Evolutionary conservation across 306 rosid species (phyloP), one percentile per base, ranked within the genome.

Genomic region (Quercus gilva): DNA sequence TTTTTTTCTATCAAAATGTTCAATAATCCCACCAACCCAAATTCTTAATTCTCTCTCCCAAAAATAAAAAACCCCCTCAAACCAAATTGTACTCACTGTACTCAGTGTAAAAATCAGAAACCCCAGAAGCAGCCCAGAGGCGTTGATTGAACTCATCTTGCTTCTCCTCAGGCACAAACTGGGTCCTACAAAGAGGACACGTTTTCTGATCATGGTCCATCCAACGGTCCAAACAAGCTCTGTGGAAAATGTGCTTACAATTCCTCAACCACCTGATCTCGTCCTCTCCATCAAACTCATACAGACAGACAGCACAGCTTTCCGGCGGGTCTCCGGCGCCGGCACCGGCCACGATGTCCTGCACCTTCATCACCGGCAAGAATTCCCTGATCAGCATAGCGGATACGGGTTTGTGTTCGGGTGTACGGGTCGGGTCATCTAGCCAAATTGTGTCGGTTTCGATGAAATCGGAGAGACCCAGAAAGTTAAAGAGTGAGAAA

Each of bases 201-300:
- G 97, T 92, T 20, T 85, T 91, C 87, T 92, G 98, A 74, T 94
- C 97, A 19, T 88, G 98, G 73, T 94, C 97, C 86, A 94, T 88
- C 98, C 98, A 94, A 79, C 98, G 92, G 90, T 94, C 98, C 74
- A 94, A 73, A 77, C 98, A 94, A 7, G 84, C 78, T 73, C 90
- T 68, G 80, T 94, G 98, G 82, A 94, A 94, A 60, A 94, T 88
- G 94, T 94, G 98, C 78, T 70, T 88, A 63, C 98, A 94, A 76
- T 94, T 94, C 71, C 88, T 79, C 84, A 92, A 83, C 31, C 93
- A 81, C 85, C 98, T 85, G 88, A 94, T 87, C 79, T 92, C 98
- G 8, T 89, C 97, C 74, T 80, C 91, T 2, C 18, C 85, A 20
- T 86, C 82, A 57, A 94, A 92, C 20, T 94, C 98, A 74, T 81